phyloP scores from a whole-genome alignment of 768 basidiomycete species.

The Boletus eberwhitei region DNA sequence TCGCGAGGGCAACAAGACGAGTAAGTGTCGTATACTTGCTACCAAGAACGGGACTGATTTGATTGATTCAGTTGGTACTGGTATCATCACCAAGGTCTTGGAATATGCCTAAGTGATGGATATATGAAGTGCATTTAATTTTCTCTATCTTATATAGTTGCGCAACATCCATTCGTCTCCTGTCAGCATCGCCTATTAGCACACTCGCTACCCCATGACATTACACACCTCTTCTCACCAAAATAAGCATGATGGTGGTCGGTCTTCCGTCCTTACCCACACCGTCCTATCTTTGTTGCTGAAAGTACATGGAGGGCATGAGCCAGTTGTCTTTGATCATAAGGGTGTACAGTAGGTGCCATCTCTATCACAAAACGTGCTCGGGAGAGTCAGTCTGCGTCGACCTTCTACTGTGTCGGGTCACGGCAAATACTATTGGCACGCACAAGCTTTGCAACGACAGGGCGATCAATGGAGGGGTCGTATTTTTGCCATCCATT shows the following conservation, averaged over 20 bases:
- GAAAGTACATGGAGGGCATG: too few species aligned
- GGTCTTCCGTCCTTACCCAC: not conserved
- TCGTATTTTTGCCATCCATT: not conserved
- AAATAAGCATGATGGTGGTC: not conserved
- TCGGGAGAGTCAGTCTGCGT: not conserved
- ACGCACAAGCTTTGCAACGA: not conserved
- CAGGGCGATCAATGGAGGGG: not conserved
- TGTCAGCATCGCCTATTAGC: constrained; percentile 20
- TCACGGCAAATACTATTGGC: not conserved
- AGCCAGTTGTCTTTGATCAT: not conserved
- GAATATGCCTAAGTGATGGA: constrained; percentile 33
- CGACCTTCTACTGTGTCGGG: not conserved
- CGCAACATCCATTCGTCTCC: constrained; percentile 19
- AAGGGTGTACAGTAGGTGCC: not conserved
- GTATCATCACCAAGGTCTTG: constrained; percentile 86
- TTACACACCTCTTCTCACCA: not conserved
- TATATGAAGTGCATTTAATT: constrained; percentile 13
- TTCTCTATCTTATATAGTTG: constrained; percentile 16
- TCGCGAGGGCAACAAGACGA: constrained; percentile 91
- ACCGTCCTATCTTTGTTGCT: not conserved
- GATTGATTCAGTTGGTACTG: constrained; percentile 72
- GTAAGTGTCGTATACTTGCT: constrained; percentile 40
- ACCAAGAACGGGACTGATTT: constrained; percentile 11
- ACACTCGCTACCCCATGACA: not conserved
- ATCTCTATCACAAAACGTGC: not conserved